These are phyloP conservation scores for Plasmodium billcollinsi DNA, from an alignment of 169 alveolate genomes.

Conservation along the genomic window DNA sequence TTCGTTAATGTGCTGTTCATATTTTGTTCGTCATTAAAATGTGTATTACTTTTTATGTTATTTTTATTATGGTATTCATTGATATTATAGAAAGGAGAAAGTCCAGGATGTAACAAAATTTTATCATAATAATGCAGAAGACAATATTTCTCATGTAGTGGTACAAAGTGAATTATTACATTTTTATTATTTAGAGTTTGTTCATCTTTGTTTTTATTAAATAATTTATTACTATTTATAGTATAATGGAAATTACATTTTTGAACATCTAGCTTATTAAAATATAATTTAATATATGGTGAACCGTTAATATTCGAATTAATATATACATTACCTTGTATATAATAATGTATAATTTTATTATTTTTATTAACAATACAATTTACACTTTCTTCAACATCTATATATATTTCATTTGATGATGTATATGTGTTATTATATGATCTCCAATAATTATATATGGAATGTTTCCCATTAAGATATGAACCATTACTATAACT, in stretches of 20 bases:
- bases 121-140: conserved; percentile 31
- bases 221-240: conserved; percentile 13
- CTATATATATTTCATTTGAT: conserved; percentile 55
- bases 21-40: too few relatives aligned
- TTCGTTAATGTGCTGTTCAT: too few relatives aligned
- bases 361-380: conserved; percentile 38
- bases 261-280: conserved; percentile 23
- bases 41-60: too few relatives aligned
- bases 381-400: conserved; percentile 34
- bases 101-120: background rate
- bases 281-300: conserved; percentile 21
- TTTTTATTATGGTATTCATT: too few relatives aligned
- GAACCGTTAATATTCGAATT: conserved; percentile 21
- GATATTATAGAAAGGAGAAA: background rate
- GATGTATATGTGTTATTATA: conserved; percentile 6
- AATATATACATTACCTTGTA: conserved; percentile 46
- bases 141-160: conserved; percentile 25
- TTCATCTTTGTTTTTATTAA: background rate
- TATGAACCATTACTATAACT: conserved; percentile 49
- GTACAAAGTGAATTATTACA: conserved; percentile 23
- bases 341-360: conserved; percentile 21
- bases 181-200: background rate
- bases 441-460: conserved; percentile 55
- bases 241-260: conserved; percentile 60
- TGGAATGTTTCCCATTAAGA: conserved; percentile 10